Evolutionary conservation across 305 asterid genomes (phyloP).

Genomic region (Fraxinus platypoda): DNA sequence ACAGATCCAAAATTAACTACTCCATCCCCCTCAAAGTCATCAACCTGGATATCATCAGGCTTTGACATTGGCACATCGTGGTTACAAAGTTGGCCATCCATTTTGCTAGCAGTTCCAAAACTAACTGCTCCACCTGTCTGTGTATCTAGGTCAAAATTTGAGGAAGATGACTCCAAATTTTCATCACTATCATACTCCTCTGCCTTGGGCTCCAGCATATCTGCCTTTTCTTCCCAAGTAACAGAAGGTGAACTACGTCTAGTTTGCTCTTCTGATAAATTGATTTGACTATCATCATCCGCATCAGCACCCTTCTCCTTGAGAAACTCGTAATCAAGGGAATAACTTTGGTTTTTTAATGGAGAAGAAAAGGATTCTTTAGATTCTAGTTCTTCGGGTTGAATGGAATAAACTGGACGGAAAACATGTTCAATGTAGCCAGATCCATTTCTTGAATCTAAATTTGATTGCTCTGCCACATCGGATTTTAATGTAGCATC

Average conservation of each 20-base stretch:
- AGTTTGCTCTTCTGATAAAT: constrained; percentile 51
- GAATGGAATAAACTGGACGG: constrained; percentile 51
- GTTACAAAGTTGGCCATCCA: constrained; percentile 26
- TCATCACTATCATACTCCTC: constrained; percentile 30
- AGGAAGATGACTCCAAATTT: constrained; percentile 36
- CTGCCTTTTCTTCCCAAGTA: constrained; percentile 56
- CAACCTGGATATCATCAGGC: constrained; percentile 36
- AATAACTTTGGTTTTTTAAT: constrained; percentile 42
- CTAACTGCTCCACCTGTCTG: constrained; percentile 28
- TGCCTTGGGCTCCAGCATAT: constrained; percentile 31
- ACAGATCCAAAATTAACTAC: constrained; percentile 35
- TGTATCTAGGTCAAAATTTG: constrained; percentile 34
- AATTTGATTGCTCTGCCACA: constrained; percentile 44
- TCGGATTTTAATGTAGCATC: constrained; percentile 54
- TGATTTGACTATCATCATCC: constrained; percentile 40
- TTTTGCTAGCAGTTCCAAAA: constrained; percentile 29
- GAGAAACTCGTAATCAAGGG: constrained; percentile 45
- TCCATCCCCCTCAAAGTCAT: constrained; percentile 42
- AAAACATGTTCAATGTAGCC: constrained; percentile 46
- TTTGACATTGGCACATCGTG: constrained; percentile 27
- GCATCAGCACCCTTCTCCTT: constrained; percentile 42
- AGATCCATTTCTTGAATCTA: constrained; percentile 53
- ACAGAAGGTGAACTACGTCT: constrained; percentile 47
- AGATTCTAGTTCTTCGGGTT: constrained; percentile 54
- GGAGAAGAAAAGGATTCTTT: constrained; percentile 56